Evolutionary conservation across 1,284 basidiomycete species (phyloP), one percentile per base, ranked within the genome.

Genomic region (Coriolopsis trogii): DNA sequence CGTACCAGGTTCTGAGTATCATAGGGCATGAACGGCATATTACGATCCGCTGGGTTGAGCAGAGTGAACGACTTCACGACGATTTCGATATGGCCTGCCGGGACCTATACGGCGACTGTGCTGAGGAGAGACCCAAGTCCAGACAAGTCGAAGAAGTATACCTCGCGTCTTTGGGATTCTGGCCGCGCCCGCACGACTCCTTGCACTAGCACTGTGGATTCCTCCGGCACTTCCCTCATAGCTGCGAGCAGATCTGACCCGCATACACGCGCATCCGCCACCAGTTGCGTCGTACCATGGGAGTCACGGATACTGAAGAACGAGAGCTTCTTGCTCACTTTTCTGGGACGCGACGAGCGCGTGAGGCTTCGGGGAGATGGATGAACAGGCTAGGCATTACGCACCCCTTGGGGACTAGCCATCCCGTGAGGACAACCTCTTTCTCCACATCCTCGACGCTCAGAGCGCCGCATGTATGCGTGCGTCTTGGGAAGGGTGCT

Each of bases 221-320:
- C 91, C 51, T 86, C 71, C 46, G 92, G 87, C 36, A 89, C 74
- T 38, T 73, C 67, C 49, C 84, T 77, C 61, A 94, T 77, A 38
- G 70, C 61, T 13, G 75, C 66, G 46, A 81, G 73, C 9, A 74
- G 63, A 26, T 70, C 53, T 16, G 47, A 25, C 3, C 57, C 57
- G 53, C 61, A 59, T 61, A 51, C 65, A 59, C 63, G 50, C 18
- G 55, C 52, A 59, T 80, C 72, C 55, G 85, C 80, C 58, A 93
- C 78, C 49, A 97, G 85, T 71, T 97, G 95, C 0, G 86, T 82
- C 0, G 79, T 81, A 38, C 90, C 89, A 53, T 80, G 79, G 41
- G 84, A 77, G 67, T 95, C 92, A 61, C 85, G 88, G 61, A 97
- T 77, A 20, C 86, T 87, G 70, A 87, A 84, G 74, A 94, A 93